Conservation (phyloP, 768 basidiomycete genomes). For the Nidularia pulvinata region DNA sequence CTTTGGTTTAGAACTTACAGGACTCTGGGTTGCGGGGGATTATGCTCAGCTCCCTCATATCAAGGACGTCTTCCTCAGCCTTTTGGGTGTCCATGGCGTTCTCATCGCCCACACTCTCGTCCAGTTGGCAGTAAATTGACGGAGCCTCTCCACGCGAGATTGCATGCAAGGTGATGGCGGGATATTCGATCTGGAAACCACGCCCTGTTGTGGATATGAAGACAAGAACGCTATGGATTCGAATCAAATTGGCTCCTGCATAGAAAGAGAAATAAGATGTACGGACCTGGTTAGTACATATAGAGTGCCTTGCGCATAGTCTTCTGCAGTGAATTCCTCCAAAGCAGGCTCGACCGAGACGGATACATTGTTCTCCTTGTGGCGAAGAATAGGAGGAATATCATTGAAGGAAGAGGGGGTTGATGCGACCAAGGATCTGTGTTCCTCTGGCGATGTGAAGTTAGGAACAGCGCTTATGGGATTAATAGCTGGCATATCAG, state of each 20-base stretch:
- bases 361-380: constrained; percentile 71
- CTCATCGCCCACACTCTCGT: constrained; percentile 49
- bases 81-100: constrained; percentile 20
- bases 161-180: constrained; percentile 91
- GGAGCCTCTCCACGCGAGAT: constrained; percentile 73
- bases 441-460: constrained; percentile 58
- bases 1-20: constrained; percentile 40
- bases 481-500: constrained; percentile 35
- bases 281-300: constrained; percentile 86
- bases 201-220: constrained; percentile 71
- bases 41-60: constrained; percentile 84
- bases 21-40: constrained; percentile 56
- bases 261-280: not conserved
- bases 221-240: constrained; percentile 59
- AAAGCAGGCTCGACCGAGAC: constrained; percentile 70
- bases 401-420: constrained; percentile 85
- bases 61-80: constrained; percentile 31
- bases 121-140: constrained; percentile 93
- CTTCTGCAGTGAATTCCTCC: constrained; percentile 53
- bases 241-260: not conserved
- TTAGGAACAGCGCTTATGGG: constrained; percentile 31
- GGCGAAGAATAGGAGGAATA: constrained; percentile 82
- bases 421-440: constrained; percentile 62
- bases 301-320: constrained; percentile 61
- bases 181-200: constrained; percentile 88